Evolutionary conservation across 208 protist species (phyloP).

Genomic region (Wallacemonas collosoma): DNA sequence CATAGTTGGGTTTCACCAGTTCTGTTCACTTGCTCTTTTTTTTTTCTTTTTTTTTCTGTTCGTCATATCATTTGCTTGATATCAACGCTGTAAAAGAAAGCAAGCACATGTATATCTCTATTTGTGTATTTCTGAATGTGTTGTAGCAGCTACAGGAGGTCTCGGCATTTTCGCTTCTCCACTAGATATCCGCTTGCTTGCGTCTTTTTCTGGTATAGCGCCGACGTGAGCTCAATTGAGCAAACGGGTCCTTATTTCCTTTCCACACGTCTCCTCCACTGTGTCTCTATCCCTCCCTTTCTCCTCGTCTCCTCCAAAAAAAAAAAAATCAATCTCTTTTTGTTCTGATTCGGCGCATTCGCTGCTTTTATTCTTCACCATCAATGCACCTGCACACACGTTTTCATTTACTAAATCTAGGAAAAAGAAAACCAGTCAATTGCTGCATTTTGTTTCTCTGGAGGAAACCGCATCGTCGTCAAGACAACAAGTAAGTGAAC

Average conservation of each 20-base stretch:
- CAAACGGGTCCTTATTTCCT: no score
- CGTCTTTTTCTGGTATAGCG: background rate
- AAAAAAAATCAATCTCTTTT: constrained; percentile 8
- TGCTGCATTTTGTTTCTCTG: no score
- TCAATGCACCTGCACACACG: no score
- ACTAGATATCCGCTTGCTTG: background rate
- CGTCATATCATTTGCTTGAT: no score
- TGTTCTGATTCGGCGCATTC: constrained; percentile 9
- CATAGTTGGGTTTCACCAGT: no score
- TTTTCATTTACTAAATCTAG: background rate
- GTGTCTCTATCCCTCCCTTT: background rate
- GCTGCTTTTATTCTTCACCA: constrained; percentile 17
- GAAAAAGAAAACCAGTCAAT: background rate
- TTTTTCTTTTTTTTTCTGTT: constrained; percentile 3
- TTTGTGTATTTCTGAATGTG: background rate
- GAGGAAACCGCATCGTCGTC: background rate
- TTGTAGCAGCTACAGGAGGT: background rate
- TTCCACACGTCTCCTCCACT: no score
- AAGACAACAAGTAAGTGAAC: background rate
- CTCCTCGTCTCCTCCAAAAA: background rate
- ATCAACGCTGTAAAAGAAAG: background rate
- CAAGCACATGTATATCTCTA: background rate
- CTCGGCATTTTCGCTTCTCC: no score
- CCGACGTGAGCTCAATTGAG: no score
- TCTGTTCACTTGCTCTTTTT: background rate